A percentile compares a stretch with the other conserved stretches of the same genome.
Conservation (phyloP, 2,329 filamentous ascomycete genomes). For the Nectriaceae sp. region DNA sequence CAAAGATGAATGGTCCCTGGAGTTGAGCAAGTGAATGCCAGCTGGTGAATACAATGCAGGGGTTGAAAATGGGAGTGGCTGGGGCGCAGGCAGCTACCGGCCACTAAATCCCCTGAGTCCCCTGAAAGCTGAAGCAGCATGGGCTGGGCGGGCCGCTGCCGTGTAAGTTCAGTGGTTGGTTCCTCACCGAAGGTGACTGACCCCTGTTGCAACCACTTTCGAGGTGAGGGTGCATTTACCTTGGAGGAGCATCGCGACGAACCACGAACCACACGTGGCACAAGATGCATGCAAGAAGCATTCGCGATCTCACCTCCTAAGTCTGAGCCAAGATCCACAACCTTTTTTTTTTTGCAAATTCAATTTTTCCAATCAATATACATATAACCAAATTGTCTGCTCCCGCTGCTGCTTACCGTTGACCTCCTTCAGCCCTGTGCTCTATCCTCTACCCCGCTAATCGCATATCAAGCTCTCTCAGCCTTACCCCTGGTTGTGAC, state of each 20-base stretch:
- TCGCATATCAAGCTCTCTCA: constrained; percentile 16
- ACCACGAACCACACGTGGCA: neutral
- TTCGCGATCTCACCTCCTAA: too few species aligned
- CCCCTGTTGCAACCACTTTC: too few species aligned
- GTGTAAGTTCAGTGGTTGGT: neutral
- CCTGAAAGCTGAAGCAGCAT: neutral
- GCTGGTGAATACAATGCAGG: neutral
- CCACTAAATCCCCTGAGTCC: neutral
- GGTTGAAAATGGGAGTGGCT: constrained; percentile 28
- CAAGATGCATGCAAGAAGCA: too few species aligned
- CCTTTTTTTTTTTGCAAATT: too few species aligned
- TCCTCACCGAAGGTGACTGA: neutral
- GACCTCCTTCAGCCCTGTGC: too few species aligned
- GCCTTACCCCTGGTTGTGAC: constrained; percentile 4
- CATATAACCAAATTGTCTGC: too few species aligned
- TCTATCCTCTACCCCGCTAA: constrained; percentile 20
- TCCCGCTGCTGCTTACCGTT: too few species aligned
- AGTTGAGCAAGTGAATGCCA: constrained; percentile 25
- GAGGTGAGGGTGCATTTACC: neutral
- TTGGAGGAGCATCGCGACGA: neutral
- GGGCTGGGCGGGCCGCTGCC: neutral
- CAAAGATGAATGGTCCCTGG: constrained; percentile 33
- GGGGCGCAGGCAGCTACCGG: constrained; percentile 22
- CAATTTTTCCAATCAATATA: too few species aligned
- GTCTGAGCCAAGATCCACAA: too few species aligned